Percentiles rank a stretch among this genome's conserved stretches.
Conservation (phyloP, 139 green algal species). For the Marvania coccoides region DNA sequence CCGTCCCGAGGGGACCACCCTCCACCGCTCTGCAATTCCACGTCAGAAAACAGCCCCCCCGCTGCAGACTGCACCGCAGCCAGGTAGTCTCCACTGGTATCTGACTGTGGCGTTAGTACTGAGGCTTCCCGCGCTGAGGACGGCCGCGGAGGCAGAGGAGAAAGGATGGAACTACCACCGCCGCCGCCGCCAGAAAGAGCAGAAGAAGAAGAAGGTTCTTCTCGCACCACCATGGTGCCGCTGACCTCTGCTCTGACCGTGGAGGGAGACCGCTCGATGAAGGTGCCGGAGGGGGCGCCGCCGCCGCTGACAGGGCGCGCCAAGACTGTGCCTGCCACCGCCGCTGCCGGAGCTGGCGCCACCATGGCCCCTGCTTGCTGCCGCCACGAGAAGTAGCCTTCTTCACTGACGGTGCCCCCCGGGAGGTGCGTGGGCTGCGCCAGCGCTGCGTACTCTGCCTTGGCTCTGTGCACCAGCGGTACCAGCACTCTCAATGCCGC, state of each 20-base stretch:
- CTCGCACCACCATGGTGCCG: constrained; percentile 25
- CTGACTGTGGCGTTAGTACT: no score
- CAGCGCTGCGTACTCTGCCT: background rate
- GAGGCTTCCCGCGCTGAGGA: background rate
- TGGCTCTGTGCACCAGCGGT: constrained; percentile 28
- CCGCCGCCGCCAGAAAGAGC: background rate
- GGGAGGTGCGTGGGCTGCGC: background rate
- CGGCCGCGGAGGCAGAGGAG: background rate
- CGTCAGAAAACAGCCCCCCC: background rate
- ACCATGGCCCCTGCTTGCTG: background rate
- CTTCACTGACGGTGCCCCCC: background rate
- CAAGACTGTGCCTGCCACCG: background rate
- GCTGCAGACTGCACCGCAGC: constrained; percentile 20
- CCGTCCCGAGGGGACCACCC: background rate
- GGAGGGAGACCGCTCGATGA: background rate
- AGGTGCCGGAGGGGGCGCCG: background rate
- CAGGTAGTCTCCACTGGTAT: no score
- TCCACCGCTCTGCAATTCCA: background rate
- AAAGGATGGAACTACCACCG: background rate
- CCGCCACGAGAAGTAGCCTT: background rate
- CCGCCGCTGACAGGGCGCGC: constrained; percentile 1
- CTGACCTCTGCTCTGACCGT: background rate
- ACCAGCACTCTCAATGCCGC: constrained; percentile 18
- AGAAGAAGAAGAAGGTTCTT: no score
- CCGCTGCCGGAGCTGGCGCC: background rate